phyloP scores from a whole-genome alignment of 2,329 filamentous ascomycete species.

The Tolypocladium inflatum region DNA sequence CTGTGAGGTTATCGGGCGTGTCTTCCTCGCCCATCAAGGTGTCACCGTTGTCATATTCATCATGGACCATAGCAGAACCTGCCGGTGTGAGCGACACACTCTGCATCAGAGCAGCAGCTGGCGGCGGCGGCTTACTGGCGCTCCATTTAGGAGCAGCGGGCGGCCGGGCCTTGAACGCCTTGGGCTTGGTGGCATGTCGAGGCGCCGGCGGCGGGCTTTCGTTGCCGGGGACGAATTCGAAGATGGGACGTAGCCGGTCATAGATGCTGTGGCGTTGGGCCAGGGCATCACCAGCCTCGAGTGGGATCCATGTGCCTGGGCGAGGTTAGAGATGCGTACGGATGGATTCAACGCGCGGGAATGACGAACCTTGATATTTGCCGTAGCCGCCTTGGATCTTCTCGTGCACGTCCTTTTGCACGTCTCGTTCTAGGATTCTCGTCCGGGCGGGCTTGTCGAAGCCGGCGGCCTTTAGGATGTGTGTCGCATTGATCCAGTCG shows the following conservation, averaged over 20 bases:
- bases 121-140: conserved; percentile 7
- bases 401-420: conserved; percentile 92
- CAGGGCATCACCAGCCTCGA: conserved; percentile 69
- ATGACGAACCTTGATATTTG: conserved; percentile 75
- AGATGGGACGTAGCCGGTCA: conserved; percentile 75
- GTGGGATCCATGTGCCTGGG: conserved; percentile 88
- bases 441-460: conserved; percentile 96
- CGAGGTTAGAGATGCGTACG: conserved; percentile 3
- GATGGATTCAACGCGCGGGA: background rate
- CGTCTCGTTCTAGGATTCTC: conserved; percentile 88
- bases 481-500: conserved; percentile 99
- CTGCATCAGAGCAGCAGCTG: background rate
- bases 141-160: conserved; percentile 48
- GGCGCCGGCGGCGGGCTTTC: conserved; percentile 88
- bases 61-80: conserved; percentile 23
- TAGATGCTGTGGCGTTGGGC: conserved; percentile 82
- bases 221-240: conserved; percentile 79
- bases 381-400: conserved; percentile 98
- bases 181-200: conserved; percentile 82
- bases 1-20: conserved; percentile 72
- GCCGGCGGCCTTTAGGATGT: conserved; percentile 92
- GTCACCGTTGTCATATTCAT: conserved; percentile 57
- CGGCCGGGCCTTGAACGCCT: conserved; percentile 49
- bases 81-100: conserved; percentile 7
- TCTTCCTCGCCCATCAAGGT: conserved; percentile 63